Evolutionary conservation across 257 asterid genomes (phyloP).

Genomic region (Salvia miltiorrhiza): DNA sequence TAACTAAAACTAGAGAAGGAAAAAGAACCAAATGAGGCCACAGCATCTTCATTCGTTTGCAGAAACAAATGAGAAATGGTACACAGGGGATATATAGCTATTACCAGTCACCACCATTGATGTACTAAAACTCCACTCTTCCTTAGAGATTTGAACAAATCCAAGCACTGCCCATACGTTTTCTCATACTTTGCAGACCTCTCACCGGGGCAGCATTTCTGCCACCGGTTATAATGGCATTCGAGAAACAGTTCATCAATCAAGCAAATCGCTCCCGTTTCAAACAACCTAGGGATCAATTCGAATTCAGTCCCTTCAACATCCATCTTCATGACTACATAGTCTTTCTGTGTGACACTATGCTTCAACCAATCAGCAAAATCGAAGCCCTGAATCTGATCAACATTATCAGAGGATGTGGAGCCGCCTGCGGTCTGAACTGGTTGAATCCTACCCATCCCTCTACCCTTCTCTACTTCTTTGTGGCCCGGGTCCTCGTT

Average conservation of each 20-base stretch:
- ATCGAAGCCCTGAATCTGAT: conserved; percentile 86
- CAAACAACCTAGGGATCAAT: conserved; percentile 76
- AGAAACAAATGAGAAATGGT: conserved; percentile 17
- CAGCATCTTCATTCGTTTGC: conserved; percentile 30
- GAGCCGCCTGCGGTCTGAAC: conserved; percentile 47
- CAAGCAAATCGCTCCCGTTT: conserved; percentile 86
- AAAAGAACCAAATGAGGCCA: conserved; percentile 13
- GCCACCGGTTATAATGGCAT: conserved; percentile 98
- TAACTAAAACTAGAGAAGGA: neutral
- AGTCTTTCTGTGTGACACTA: conserved; percentile 63
- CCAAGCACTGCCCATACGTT: conserved; percentile 85
- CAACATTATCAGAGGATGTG: conserved; percentile 46
- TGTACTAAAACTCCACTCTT: conserved; percentile 90
- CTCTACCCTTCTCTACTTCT: conserved; percentile 67
- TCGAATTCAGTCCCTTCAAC: conserved; percentile 98
- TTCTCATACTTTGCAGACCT: conserved; percentile 70
- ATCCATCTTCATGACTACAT: conserved; percentile 97
- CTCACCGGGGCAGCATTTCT: conserved; percentile 94
- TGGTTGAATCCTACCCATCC: conserved; percentile 95
- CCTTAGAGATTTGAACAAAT: conserved; percentile 72
- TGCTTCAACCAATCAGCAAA: conserved; percentile 89
- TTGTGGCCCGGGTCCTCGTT: conserved; percentile 72
- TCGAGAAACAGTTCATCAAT: conserved; percentile 92
- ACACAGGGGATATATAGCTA: conserved; percentile 19
- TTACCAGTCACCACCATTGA: conserved; percentile 86